Evolutionary conservation across 2,329 filamentous ascomycete species (phyloP).

Genomic region (Phialophora chinensis): DNA sequence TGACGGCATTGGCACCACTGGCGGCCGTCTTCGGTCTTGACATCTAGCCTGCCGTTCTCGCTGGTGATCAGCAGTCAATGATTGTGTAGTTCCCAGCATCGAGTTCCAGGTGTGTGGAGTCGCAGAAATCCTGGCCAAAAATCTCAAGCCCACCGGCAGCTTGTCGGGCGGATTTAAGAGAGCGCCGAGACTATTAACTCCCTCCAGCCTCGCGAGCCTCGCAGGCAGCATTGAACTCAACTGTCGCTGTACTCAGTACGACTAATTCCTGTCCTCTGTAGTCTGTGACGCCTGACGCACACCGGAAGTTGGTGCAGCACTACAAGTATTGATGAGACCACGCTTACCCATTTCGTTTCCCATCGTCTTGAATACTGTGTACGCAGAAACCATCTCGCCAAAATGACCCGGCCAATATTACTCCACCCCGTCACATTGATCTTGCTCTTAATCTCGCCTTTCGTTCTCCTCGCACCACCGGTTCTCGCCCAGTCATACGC

Average conservation of each 20-base stretch:
- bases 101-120: neutral
- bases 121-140: constrained; percentile 20
- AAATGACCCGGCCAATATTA: neutral
- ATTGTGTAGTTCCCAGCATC: neutral
- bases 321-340: neutral
- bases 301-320: neutral
- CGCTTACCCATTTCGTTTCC: neutral
- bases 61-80: constrained; percentile 1
- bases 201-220: neutral
- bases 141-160: constrained; percentile 1
- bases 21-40: constrained; percentile 5
- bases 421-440: neutral
- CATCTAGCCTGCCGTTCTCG: neutral
- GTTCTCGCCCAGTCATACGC: neutral
- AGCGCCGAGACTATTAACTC: neutral
- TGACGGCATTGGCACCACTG: neutral
- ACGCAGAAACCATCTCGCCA: neutral
- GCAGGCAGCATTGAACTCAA: constrained; percentile 4
- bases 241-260: no score
- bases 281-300: neutral
- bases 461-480: neutral
- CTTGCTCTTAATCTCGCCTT: neutral
- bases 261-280: neutral
- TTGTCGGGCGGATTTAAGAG: constrained; percentile 17
- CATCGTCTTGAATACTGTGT: neutral